phyloP scores from a whole-genome alignment of 1,139 yeast genomes.

The Saccharomycopsis hybrid region DNA sequence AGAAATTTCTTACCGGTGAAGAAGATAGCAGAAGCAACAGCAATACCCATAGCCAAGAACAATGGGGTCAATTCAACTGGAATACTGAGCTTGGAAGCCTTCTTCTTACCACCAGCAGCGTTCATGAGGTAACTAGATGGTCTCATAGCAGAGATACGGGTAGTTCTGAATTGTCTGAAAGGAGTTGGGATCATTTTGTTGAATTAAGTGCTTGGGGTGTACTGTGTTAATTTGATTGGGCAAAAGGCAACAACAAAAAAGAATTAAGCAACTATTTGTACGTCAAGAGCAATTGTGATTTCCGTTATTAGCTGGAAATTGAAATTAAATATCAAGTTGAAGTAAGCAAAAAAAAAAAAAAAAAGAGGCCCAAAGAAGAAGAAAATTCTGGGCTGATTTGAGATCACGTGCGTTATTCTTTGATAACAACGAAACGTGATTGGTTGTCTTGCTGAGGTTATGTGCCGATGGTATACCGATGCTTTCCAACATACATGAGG shows the following conservation, averaged over 20 bases:
- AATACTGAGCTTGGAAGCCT: conserved; percentile 31
- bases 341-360: not conserved
- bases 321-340: not conserved
- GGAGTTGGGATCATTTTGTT: conserved; percentile 1
- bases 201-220: not conserved
- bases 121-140: conserved; percentile 38
- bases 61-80: conserved; percentile 81
- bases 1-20: conserved; percentile 71
- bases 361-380: no score
- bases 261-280: no score
- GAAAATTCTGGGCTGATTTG: not conserved
- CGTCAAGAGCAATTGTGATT: not conserved
- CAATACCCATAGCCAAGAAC: conserved; percentile 56
- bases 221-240: not conserved
- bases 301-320: not conserved
- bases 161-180: conserved; percentile 11
- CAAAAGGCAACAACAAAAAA: no score
- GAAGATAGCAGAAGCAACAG: conserved; percentile 56
- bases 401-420: not conserved
- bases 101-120: conserved; percentile 35
- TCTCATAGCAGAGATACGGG: conserved; percentile 26
- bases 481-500: no score
- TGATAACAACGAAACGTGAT: not conserved
- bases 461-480: no score
- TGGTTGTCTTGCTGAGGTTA: not conserved